Percentiles rank a stretch among this genome's conserved stretches.
These are phyloP conservation scores for Schizochytrium sp. DNA, from an alignment of 108 stramenopile genomes.

Conservation along the genomic window DNA sequence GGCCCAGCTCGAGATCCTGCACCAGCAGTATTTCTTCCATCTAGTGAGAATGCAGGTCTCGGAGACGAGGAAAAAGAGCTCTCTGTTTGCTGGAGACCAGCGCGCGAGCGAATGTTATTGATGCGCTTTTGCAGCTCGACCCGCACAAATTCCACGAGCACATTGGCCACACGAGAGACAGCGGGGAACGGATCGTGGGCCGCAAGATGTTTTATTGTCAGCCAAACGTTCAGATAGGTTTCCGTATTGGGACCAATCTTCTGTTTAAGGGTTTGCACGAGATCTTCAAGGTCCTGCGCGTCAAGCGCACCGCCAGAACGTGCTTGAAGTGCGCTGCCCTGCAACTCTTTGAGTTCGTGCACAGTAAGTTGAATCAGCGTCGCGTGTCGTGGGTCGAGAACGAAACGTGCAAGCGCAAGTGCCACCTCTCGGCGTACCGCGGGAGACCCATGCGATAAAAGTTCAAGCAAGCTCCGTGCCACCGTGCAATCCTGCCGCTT, in stretches of 20 bases:
- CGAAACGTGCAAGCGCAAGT: background rate
- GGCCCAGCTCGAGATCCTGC: no score
- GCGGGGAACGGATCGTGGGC: slow-evolving; percentile 65
- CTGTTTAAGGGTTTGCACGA: background rate
- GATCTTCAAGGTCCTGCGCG: background rate
- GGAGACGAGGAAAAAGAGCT: background rate
- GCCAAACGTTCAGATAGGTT: slow-evolving; percentile 53
- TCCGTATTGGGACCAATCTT: slow-evolving; percentile 19
- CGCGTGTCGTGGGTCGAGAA: background rate
- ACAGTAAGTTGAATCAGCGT: background rate
- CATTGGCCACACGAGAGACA: slow-evolving; percentile 49
- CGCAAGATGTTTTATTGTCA: slow-evolving; percentile 49
- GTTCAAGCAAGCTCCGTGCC: background rate
- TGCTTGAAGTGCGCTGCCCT: background rate
- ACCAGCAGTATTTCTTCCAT: background rate
- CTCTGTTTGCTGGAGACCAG: background rate
- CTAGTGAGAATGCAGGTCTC: background rate
- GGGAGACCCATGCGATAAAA: background rate
- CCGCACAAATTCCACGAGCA: background rate
- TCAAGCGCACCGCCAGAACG: background rate
- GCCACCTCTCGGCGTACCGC: background rate
- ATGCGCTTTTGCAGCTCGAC: background rate
- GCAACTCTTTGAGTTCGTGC: background rate
- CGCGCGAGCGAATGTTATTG: background rate
- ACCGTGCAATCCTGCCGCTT: background rate